Evolutionary conservation across 2,329 filamentous ascomycete genomes (phyloP), one percentile per base, ranked within the genome.

Genomic region (Helotiales sp.): DNA sequence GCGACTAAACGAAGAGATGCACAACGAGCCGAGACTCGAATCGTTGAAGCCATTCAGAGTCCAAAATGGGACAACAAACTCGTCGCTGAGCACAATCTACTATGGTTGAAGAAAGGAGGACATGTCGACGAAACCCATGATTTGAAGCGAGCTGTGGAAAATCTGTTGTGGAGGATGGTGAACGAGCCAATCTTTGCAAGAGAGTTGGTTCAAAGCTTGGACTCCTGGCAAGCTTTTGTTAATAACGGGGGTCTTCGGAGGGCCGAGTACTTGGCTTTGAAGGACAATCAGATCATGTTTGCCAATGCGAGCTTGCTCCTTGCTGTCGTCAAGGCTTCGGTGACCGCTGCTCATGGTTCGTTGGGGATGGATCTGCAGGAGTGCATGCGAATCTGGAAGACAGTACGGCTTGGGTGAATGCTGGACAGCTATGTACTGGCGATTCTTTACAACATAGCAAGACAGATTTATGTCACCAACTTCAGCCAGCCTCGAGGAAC

Each of bases 231-330:
- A 74, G 77, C 79, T 1, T 87, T 85, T 84, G 81, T 83, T 1
- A 84, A 87, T 32, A 82, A 84, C 64, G 84, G 84, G 7, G 85
- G 85, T 7, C 85, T 87, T 82, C 79, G 81, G 28, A 80, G 75
- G 67, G 76, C 79, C 2, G 84, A 87, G 64, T 78, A 82, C 49
- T 62, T 76, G 1, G 70, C 76, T 1, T 66, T 86, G 54, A 75
- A 78, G 49, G 78, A 80, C 7, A 76, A 80, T 13, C 77, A 76
- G 70, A 72, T 77, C n/a, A 71, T 71, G 5, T 86, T 87, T 76
- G 82, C 83, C 1, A 78, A 82, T 64, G 84, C 84, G 1, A 80
- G 80, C 20, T 70, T 87, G 28, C 66, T 87, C 10, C 75, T 86
- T 15, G 80, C 83, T 5, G 67, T 85, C 40, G 81, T 87, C 55